phyloP scores from a whole-genome alignment of 176 grass and related monocot genomes.

The maize (Zea mays) region Zm-B73-REFERENCE-NAM-5.0 NC_050099.1:227929001-227929500 shows the following conservation, averaged over 20 bases:
- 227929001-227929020: conserved; percentile 45
- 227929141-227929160: conserved; percentile 97
- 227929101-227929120: conserved; percentile 15
- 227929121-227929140: conserved; percentile 69
- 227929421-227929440: conserved; percentile 21
- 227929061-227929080: not conserved
- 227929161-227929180: conserved; percentile 74
- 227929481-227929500: conserved; percentile 99
- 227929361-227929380: conserved; percentile 21
- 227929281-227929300: not conserved
- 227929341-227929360: conserved; percentile 6
- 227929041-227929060: not conserved
- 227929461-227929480: conserved; percentile 87
- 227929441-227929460: conserved; percentile 68
- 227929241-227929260: not conserved
- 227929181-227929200: conserved; percentile 61
- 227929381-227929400: not conserved
- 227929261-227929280: not conserved
- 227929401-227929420: conserved; percentile 6
- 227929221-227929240: not conserved
- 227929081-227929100: not conserved
- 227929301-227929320: not conserved
- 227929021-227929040: not conserved
- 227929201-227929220: conserved; percentile 18
- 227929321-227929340: not conserved